These are phyloP conservation scores for Elongisporangium senticosum DNA, from an alignment of 352 stramenopile species.

Conservation along the genomic window DNA sequence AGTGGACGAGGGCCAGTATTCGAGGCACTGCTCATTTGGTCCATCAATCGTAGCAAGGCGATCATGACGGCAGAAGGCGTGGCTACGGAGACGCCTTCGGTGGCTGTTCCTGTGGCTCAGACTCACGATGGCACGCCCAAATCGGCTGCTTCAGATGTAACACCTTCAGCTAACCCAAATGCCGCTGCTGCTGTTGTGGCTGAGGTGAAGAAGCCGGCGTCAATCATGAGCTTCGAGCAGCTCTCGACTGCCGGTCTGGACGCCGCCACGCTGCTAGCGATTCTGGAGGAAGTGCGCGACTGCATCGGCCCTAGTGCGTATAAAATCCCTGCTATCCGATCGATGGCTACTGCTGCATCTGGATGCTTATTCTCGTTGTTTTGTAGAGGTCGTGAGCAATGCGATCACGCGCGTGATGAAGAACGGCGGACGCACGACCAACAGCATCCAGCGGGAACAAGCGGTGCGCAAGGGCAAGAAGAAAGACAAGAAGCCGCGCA, in stretches of 20 bases:
- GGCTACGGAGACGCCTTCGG: background rate
- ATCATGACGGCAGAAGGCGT: background rate
- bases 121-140: conserved; percentile 6
- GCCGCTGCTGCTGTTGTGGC: conserved; percentile 1
- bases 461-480: conserved; percentile 23
- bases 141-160: background rate
- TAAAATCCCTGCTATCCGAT: background rate
- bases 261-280: conserved; percentile 48
- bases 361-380: conserved; percentile 5
- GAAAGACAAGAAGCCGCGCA: conserved; percentile 44
- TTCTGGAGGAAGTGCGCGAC: conserved; percentile 55
- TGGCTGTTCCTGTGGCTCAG: background rate
- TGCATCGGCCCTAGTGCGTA: conserved; percentile 58
- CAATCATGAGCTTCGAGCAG: conserved; percentile 1
- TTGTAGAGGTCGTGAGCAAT: conserved; percentile 55
- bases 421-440: conserved; percentile 18
- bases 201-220: background rate
- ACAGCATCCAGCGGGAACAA: conserved; percentile 9
- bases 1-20: background rate
- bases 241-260: conserved; percentile 27
- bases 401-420: conserved; percentile 67
- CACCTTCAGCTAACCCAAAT: background rate
- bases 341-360: conserved; percentile 4
- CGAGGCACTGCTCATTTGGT: background rate
- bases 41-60: background rate